These are phyloP conservation scores for Besnoitia besnoiti DNA, from an alignment of 169 alveolate species.

Conservation along the genomic window DNA sequence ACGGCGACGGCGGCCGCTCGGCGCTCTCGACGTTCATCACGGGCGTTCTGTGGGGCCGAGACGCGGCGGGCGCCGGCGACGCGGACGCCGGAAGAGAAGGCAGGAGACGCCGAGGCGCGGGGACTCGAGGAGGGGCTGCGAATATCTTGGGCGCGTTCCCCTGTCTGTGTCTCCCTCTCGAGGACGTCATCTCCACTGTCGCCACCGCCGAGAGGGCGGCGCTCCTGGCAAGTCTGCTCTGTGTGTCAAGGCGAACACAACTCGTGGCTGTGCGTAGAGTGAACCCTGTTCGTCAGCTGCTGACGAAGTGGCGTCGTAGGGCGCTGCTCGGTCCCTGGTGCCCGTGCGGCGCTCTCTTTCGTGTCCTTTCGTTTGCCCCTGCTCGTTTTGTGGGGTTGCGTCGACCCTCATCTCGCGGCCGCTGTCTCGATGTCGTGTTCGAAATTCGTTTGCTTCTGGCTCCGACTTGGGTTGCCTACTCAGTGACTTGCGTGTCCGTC, in stretches of 20 bases:
- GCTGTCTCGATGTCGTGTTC: too few species aligned
- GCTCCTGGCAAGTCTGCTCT: neutral
- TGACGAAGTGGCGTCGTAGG: neutral
- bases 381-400: too few species aligned
- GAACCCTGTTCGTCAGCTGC: neutral
- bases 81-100: neutral
- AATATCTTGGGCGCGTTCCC: neutral
- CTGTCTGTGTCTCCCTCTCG: neutral
- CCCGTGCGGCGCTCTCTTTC: neutral
- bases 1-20: neutral
- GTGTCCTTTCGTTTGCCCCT: neutral
- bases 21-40: neutral
- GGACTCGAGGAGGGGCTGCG: neutral
- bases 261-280: neutral
- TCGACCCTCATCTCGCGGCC: too few species aligned
- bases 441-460: too few species aligned
- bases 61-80: too few species aligned
- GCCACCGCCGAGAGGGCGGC: neutral
- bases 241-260: neutral
- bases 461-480: too few species aligned
- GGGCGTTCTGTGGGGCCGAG: neutral
- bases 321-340: neutral
- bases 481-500: too few species aligned
- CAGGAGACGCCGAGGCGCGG: neutral
- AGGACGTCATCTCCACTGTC: conserved; percentile 13